phyloP scores from a whole-genome alignment of 176 grass and related monocot genomes.

The Zoysia pacifica region DNA sequence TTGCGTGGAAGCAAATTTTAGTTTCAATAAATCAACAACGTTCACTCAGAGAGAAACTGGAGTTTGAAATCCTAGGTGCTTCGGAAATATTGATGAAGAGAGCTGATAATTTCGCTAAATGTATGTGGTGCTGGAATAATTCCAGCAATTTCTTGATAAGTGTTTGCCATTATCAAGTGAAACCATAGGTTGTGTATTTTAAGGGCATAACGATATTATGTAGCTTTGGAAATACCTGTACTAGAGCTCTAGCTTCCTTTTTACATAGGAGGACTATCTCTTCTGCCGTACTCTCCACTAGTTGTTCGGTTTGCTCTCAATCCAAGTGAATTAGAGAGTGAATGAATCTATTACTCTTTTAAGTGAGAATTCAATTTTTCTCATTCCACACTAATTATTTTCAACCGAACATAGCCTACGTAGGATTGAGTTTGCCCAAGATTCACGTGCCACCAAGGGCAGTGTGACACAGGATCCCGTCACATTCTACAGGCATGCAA shows the following conservation, averaged over 20 bases:
- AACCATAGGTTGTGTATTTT: neutral
- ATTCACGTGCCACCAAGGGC: too few species aligned
- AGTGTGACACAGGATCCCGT: too few species aligned
- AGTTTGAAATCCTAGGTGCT: neutral
- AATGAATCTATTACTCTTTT: too few species aligned
- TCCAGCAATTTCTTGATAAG: neutral
- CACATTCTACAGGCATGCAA: neutral
- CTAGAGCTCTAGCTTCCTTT: neutral
- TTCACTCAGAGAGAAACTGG: neutral
- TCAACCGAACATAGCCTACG: too few species aligned
- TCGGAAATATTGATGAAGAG: neutral
- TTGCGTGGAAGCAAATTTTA: neutral
- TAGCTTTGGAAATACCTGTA: neutral
- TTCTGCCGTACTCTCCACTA: too few species aligned
- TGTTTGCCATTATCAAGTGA: constrained; percentile 16
- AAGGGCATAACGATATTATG: neutral
- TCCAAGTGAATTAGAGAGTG: too few species aligned
- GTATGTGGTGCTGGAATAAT: neutral
- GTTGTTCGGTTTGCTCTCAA: too few species aligned
- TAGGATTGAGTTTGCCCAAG: too few species aligned
- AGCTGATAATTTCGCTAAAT: neutral
- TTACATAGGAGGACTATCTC: too few species aligned
- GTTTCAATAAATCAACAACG: neutral
- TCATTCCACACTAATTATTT: too few species aligned
- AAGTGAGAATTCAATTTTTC: too few species aligned